A percentile compares a stretch with the other conserved stretches of the same genome.
Conservation (phyloP, 495 filamentous ascomycete genomes). For the Oidiodendron maius region DNA sequence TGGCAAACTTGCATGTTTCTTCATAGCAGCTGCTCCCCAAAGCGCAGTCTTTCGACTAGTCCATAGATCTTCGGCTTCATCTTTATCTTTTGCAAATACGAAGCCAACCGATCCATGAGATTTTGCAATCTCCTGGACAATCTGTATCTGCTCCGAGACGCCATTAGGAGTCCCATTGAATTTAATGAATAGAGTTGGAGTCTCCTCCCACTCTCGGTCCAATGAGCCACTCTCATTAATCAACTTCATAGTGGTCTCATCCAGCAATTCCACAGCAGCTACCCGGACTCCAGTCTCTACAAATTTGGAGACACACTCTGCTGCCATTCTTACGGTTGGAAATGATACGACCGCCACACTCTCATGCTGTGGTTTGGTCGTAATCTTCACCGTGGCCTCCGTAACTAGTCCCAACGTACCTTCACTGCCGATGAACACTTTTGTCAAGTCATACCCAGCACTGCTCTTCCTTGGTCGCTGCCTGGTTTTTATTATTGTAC, state of each 20-base stretch:
- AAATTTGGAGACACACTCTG: conserved; percentile 68
- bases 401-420: conserved; percentile 89
- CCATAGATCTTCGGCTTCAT: conserved; percentile 69
- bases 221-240: conserved; percentile 74
- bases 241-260: conserved; percentile 87
- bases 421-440: conserved; percentile 81
- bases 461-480: conserved; percentile 68
- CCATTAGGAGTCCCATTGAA: conserved; percentile 66
- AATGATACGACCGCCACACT: conserved; percentile 81
- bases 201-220: conserved; percentile 63
- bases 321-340: conserved; percentile 65
- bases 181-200: conserved; percentile 80
- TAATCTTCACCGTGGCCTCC: conserved; percentile 75
- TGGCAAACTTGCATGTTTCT: conserved; percentile 45
- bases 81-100: conserved; percentile 61
- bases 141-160: conserved; percentile 60
- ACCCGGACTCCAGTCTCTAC: conserved; percentile 77
- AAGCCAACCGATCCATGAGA: conserved; percentile 58
- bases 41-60: conserved; percentile 68
- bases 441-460: conserved; percentile 80
- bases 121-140: conserved; percentile 60
- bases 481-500: conserved; percentile 79
- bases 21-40: conserved; percentile 69
- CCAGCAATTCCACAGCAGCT: conserved; percentile 85
- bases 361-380: conserved; percentile 74